A percentile compares a stretch with the other conserved stretches of the same genome.
These are phyloP conservation scores for Calocybe cyanea DNA, from an alignment of 768 basidiomycete genomes.

Conservation along the genomic window DNA sequence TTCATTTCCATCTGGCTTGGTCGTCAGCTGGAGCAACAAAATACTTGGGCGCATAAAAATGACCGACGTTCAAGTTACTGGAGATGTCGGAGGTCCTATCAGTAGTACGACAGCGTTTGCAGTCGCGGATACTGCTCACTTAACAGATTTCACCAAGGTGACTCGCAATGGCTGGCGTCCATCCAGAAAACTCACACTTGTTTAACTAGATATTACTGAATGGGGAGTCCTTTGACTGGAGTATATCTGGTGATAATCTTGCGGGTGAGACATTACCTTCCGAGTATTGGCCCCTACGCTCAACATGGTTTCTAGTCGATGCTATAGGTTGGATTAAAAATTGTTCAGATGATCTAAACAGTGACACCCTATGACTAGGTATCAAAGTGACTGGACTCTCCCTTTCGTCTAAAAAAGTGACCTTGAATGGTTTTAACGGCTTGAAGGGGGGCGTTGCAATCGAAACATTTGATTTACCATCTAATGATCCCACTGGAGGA, in stretches of 20 bases:
- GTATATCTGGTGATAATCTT: conserved; percentile 60
- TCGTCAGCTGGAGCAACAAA: conserved; percentile 56
- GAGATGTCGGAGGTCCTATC: conserved; percentile 62
- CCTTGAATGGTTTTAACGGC: conserved; percentile 68
- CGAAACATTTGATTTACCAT: conserved; percentile 64
- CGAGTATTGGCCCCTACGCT: conserved; percentile 1
- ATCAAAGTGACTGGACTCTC: conserved; percentile 55
- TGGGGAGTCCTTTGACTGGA: conserved; percentile 65
- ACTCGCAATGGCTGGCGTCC: neutral
- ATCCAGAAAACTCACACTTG: neutral
- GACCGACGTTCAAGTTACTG: conserved; percentile 52
- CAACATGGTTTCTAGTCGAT: conserved; percentile 34
- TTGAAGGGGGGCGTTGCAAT: conserved; percentile 60
- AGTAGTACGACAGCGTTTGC: conserved; percentile 51
- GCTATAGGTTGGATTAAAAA: conserved; percentile 42
- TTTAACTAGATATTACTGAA: conserved; percentile 47
- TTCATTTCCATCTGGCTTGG: conserved; percentile 58
- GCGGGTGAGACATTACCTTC: conserved; percentile 36
- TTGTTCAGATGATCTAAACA: neutral
- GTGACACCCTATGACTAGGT: conserved; percentile 29
- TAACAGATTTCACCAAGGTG: conserved; percentile 66
- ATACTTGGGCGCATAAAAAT: conserved; percentile 58
- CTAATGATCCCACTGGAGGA: conserved; percentile 68
- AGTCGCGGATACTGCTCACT: conserved; percentile 51
- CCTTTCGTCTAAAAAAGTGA: conserved; percentile 53